These are phyloP conservation scores for Magnolia sinica DNA, from an alignment of 164 flowering plant species.

Conservation along the genomic window DNA sequence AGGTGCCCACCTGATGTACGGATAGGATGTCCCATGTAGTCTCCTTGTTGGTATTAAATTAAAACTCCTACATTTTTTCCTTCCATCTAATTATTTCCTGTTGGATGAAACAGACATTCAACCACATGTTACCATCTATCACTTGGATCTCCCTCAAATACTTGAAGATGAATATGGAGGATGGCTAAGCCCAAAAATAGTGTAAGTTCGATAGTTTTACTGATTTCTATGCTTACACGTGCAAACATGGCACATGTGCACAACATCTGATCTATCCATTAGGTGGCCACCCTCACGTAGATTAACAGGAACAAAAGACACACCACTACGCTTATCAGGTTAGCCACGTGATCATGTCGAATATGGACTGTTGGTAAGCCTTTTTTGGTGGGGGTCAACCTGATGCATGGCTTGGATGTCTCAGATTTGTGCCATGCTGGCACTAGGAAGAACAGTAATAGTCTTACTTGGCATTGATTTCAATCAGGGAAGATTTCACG, in stretches of 20 bases:
- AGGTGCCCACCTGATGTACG: too few relatives aligned
- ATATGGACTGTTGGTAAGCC: too few relatives aligned
- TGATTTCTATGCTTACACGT: background rate
- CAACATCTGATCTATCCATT: too few relatives aligned
- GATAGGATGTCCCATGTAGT: too few relatives aligned
- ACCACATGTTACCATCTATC: constrained; percentile 30
- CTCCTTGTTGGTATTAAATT: too few relatives aligned
- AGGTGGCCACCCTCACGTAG: too few relatives aligned
- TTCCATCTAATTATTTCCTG: too few relatives aligned
- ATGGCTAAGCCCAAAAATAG: constrained; percentile 29
- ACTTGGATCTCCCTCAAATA: constrained; percentile 29
- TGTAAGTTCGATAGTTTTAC: constrained; percentile 15
- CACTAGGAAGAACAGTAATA: background rate
- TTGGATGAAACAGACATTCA: constrained; percentile 20
- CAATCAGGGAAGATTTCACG: constrained; percentile 13
- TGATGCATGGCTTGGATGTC: constrained; percentile 20
- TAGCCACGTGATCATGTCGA: too few relatives aligned
- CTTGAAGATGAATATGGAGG: constrained; percentile 34
- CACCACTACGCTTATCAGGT: too few relatives aligned
- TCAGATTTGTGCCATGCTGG: background rate
- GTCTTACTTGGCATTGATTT: background rate
- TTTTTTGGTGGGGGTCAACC: constrained; percentile 1
- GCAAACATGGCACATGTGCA: background rate
- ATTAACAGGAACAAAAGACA: too few relatives aligned
- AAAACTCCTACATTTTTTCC: too few relatives aligned